Percentiles rank a stretch among this genome's conserved stretches.
phyloP scores from a whole-genome alignment of 129 eudicot species.

The Solidago caesia region DNA sequence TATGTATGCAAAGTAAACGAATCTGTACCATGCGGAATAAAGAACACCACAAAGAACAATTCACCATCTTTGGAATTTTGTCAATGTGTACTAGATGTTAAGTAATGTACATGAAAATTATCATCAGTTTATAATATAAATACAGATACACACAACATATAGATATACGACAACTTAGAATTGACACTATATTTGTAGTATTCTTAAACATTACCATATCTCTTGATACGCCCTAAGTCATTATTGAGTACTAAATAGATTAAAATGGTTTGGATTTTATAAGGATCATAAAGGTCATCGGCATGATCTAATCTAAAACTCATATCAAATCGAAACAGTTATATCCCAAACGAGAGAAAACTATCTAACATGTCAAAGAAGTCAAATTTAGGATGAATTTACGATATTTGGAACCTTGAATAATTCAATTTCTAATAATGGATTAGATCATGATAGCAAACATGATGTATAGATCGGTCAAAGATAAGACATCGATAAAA shows the following conservation, averaged over 20 bases:
- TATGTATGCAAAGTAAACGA: constrained; percentile 24
- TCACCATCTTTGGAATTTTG: constrained; percentile 10
- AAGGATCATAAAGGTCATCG: background rate
- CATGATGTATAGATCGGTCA: no score
- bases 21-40: constrained; percentile 23
- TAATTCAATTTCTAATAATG: no score
- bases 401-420: no score
- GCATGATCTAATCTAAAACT: background rate
- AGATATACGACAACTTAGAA: constrained; percentile 12
- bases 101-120: background rate
- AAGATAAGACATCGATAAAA: constrained; percentile 13
- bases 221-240: constrained; percentile 13
- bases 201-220: constrained; percentile 3
- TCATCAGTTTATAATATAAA: background rate
- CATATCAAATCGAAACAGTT: no score
- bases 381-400: no score
- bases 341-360: no score
- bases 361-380: no score
- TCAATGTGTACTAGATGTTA: background rate
- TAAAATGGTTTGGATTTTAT: background rate
- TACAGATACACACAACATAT: background rate
- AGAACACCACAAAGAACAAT: constrained; percentile 16
- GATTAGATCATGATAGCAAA: background rate
- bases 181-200: constrained; percentile 8
- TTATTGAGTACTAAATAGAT: background rate